Conservation (phyloP, 148 eudicot genomes). For the Rhododendron williamsianum region DNA sequence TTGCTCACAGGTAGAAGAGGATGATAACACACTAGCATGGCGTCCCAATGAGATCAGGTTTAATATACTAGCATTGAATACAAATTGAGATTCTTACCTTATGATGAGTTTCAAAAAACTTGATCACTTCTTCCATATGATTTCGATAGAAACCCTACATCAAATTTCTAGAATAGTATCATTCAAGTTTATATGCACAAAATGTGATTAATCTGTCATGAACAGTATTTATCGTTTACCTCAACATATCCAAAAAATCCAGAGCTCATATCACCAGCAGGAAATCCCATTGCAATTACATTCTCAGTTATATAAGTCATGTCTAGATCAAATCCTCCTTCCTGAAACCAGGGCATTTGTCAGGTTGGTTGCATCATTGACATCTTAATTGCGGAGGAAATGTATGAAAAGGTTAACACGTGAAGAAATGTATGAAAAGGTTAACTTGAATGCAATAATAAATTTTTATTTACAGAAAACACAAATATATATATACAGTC, state of each 20-base stretch:
- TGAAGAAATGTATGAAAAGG: background rate
- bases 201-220: background rate
- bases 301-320: constrained; percentile 91
- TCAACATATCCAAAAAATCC: constrained; percentile 93
- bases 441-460: background rate
- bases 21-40: background rate
- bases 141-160: constrained; percentile 90
- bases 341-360: constrained; percentile 37
- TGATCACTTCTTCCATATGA: constrained; percentile 97
- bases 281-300: constrained; percentile 96
- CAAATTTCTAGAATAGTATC: constrained; percentile 19
- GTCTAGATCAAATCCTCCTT: constrained; percentile 94
- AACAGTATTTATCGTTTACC: constrained; percentile 36
- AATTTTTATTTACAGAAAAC: background rate
- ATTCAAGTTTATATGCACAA: constrained; percentile 7
- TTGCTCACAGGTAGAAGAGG: background rate
- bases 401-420: background rate
- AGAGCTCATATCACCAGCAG: constrained; percentile 97
- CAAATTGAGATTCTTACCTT: constrained; percentile 43
- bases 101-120: constrained; percentile 87
- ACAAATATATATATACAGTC: background rate
- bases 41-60: background rate
- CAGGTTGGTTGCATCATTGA: background rate
- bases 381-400: background rate
- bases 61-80: background rate